These are phyloP conservation scores for Pestalotiopsis sp. DNA, from an alignment of 2,329 filamentous ascomycete species.

Conservation along the genomic window DNA sequence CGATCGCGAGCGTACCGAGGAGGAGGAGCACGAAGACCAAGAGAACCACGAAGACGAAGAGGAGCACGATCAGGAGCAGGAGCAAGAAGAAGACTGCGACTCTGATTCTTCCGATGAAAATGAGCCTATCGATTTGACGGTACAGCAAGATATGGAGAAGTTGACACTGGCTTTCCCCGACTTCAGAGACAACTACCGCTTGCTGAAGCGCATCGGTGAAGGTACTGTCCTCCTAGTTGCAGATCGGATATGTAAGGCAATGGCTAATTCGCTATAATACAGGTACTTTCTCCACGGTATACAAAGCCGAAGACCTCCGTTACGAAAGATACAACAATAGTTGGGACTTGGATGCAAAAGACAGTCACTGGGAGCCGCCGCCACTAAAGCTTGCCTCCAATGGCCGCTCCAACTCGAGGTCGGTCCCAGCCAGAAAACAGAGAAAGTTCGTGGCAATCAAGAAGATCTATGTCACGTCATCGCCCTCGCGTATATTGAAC, in stretches of 20 bases:
- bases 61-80: conserved; percentile 34
- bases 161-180: conserved; percentile 82
- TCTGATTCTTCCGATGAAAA: conserved; percentile 60
- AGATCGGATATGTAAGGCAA: neutral
- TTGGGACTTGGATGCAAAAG: conserved; percentile 76
- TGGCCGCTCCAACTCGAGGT: conserved; percentile 38
- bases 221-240: conserved; percentile 51
- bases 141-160: conserved; percentile 85
- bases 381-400: conserved; percentile 57
- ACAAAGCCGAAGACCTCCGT: conserved; percentile 93
- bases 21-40: conserved; percentile 36
- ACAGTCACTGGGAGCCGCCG: conserved; percentile 70
- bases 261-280: conserved; percentile 17
- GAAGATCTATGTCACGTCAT: conserved; percentile 99
- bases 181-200: conserved; percentile 80
- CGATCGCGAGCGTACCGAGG: conserved; percentile 35
- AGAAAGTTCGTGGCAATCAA: conserved; percentile 92
- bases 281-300: conserved; percentile 98
- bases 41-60: conserved; percentile 42
- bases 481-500: conserved; percentile 89
- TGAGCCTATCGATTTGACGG: conserved; percentile 64
- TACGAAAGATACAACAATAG: conserved; percentile 84
- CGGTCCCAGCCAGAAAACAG: conserved; percentile 39
- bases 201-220: conserved; percentile 97
- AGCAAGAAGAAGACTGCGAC: conserved; percentile 44